Evolutionary conservation across 2,329 filamentous ascomycete genomes (phyloP).

Genomic region (Calonectria multiphialidica): DNA sequence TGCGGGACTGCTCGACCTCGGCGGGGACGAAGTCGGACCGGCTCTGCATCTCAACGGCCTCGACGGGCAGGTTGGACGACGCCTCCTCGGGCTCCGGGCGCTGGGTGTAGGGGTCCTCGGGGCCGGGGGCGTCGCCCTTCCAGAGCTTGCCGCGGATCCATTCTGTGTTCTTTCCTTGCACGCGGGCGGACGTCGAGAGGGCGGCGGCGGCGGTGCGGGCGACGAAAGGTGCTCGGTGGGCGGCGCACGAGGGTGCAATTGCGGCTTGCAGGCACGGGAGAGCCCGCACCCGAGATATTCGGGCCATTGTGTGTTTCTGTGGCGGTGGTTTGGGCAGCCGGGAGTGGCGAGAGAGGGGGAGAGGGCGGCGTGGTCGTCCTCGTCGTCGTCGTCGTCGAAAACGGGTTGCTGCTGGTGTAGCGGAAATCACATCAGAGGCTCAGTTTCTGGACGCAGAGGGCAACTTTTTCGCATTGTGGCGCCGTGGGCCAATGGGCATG

Average conservation of each 20-base stretch:
- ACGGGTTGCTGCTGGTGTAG: constrained; percentile 25
- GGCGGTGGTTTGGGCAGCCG: not conserved
- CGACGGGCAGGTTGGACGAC: constrained; percentile 45
- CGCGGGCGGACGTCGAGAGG: constrained; percentile 51
- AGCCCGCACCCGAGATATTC: constrained; percentile 54
- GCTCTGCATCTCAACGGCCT: constrained; percentile 41
- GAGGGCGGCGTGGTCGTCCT: too few relatives aligned
- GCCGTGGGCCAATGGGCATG: constrained; percentile 40
- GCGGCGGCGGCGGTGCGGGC: constrained; percentile 37
- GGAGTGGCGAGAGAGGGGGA: not conserved
- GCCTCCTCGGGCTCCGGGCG: constrained; percentile 42
- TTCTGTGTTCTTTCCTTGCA: constrained; percentile 49
- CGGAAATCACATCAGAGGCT: constrained; percentile 21
- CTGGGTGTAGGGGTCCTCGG: constrained; percentile 55
- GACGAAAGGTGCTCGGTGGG: constrained; percentile 44
- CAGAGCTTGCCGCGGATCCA: constrained; percentile 56
- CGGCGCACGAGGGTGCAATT: constrained; percentile 34
- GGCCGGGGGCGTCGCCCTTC: constrained; percentile 54
- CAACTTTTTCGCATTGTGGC: constrained; percentile 44
- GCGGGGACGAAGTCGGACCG: constrained; percentile 40
- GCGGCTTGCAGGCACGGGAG: constrained; percentile 47
- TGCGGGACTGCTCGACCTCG: constrained; percentile 44
- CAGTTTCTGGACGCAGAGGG: constrained; percentile 9
- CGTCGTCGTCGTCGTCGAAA: constrained; percentile 15
- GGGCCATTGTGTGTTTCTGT: constrained; percentile 51